Evolutionary conservation across 2,329 filamentous ascomycete genomes (phyloP), one percentile per base, ranked within the genome.

Genomic region (Sporothrix protearum): DNA sequence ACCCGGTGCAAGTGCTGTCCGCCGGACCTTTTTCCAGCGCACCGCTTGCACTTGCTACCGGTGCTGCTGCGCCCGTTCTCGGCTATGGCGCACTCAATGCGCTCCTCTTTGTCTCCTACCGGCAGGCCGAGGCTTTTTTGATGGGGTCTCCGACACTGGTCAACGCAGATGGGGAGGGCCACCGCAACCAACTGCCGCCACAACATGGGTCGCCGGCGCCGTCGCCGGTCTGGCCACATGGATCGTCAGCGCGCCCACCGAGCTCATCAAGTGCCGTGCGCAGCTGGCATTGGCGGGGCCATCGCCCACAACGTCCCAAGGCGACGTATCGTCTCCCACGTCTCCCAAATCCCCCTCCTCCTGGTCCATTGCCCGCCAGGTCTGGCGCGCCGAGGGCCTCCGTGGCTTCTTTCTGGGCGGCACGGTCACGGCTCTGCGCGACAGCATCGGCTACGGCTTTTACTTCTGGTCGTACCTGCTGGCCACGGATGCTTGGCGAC

Each of bases 381-480:
- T 93, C 33, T 82, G 89, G 76, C 83, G 80, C 47, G 81, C 79
- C 1, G 80, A 84, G 69, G 88, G 91, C 3, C 71, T 93, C 3
- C 84, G 85, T 51, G 94, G 94, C 0, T 80, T 97, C 28, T 97
- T 97, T 78, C 86, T 89, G 73, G 95, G 94, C 25, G 95, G 95
- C 25, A 84, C 83, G 0, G 88, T 97, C 19, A 98, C 95, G 0
- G 92, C 91, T 69, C 78, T 95, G 53, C 86, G 95, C 67, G 95
- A 98, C 80, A 91, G 91, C 72, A 87, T 97, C 71, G 95, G 95
- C n/a, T 98, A 97, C 81, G 95, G 94, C 0, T 97, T 97, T 80
- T 98, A 97, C 78, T 98, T 98, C 80, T 97, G 92, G 92, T 91
- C 91, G 0, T 98, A 97, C 78, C 92, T 96, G 80, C 82, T 94